These are phyloP conservation scores for Aspergillus fumigatus DNA, from an alignment of 2,329 filamentous ascomycete genomes.

Conservation along the genomic window DNA sequence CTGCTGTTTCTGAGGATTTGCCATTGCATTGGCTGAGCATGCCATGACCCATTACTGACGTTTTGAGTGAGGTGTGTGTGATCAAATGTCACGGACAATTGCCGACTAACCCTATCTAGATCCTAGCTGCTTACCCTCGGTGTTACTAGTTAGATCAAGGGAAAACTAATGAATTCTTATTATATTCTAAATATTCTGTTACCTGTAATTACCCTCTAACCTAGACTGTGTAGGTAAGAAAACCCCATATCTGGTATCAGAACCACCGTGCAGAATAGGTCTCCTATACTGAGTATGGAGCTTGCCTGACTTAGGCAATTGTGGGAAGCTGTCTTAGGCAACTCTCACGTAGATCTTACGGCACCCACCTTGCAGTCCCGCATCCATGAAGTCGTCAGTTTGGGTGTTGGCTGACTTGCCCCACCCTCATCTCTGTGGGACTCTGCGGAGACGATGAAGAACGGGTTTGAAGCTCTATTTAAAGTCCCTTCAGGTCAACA, in stretches of 20 bases:
- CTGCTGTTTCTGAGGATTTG: not conserved
- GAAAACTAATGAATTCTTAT: not conserved
- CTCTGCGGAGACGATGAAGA: not conserved
- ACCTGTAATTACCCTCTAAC: not conserved
- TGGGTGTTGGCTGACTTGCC: not conserved
- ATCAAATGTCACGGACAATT: not conserved
- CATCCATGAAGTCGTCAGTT: not conserved
- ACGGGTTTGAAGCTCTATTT: not conserved
- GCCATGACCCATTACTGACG: not conserved
- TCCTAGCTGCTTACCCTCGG: not conserved
- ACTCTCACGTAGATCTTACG: constrained; percentile 11
- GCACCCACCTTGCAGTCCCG: not conserved
- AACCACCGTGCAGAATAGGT: not conserved
- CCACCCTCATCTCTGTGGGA: not conserved
- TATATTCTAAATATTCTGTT: not conserved
- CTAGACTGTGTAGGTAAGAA: not conserved
- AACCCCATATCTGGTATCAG: not conserved
- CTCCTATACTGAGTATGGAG: too few species aligned
- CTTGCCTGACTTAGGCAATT: constrained; percentile 13
- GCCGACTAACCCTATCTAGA: not conserved
- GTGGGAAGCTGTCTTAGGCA: constrained; percentile 12
- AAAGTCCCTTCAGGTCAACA: not conserved
- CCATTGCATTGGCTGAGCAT: not conserved
- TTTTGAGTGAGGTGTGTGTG: not conserved
- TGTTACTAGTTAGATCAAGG: not conserved